Percentiles rank a stretch among this genome's conserved stretches.
Conservation (phyloP, 2,329 filamentous ascomycete species). For the Alternaria panax region DNA sequence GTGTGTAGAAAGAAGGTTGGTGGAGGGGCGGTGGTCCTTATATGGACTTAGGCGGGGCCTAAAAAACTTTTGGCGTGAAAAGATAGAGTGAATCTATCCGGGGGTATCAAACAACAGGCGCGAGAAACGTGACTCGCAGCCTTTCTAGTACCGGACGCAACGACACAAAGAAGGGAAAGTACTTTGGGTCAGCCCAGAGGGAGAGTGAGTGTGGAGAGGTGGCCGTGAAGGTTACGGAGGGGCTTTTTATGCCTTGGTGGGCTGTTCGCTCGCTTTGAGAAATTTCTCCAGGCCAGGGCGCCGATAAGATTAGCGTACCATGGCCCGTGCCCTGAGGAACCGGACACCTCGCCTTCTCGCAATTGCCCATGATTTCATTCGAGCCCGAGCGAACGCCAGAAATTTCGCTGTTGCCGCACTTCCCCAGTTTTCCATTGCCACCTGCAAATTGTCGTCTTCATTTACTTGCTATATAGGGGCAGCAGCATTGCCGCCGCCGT, state of each 20-base stretch:
- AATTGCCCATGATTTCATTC: slow-evolving; percentile 16
- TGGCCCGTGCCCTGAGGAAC: slow-evolving; percentile 16
- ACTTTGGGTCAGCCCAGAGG: slow-evolving; percentile 33
- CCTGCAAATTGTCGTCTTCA: not conserved
- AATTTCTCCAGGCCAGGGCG: slow-evolving; percentile 25
- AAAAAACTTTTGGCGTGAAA: slow-evolving; percentile 39
- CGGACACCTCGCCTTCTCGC: slow-evolving; percentile 7
- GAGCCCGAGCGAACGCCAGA: slow-evolving; percentile 1
- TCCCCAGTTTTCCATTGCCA: slow-evolving; percentile 11
- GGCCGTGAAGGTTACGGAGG: slow-evolving; percentile 21
- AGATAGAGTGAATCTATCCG: slow-evolving; percentile 38
- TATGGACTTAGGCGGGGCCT: slow-evolving; percentile 35
- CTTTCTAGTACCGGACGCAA: slow-evolving; percentile 33
- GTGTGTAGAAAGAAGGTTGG: slow-evolving; percentile 12
- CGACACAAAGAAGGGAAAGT: slow-evolving; percentile 42
- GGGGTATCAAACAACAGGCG: slow-evolving; percentile 38
- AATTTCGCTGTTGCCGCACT: slow-evolving; percentile 24
- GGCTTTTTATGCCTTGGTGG: slow-evolving; percentile 33
- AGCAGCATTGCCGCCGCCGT: slow-evolving; percentile 5
- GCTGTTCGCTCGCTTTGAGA: slow-evolving; percentile 25
- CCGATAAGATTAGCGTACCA: slow-evolving; percentile 33
- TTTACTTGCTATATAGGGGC: slow-evolving; percentile 1
- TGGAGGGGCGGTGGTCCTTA: slow-evolving; percentile 27
- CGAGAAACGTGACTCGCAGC: slow-evolving; percentile 27
- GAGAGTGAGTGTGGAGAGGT: slow-evolving; percentile 31